A percentile compares a stretch with the other conserved stretches of the same genome.
phyloP scores from a whole-genome alignment of 192 early-diverging fungal species.

The Podochytrium sp. region DNA sequence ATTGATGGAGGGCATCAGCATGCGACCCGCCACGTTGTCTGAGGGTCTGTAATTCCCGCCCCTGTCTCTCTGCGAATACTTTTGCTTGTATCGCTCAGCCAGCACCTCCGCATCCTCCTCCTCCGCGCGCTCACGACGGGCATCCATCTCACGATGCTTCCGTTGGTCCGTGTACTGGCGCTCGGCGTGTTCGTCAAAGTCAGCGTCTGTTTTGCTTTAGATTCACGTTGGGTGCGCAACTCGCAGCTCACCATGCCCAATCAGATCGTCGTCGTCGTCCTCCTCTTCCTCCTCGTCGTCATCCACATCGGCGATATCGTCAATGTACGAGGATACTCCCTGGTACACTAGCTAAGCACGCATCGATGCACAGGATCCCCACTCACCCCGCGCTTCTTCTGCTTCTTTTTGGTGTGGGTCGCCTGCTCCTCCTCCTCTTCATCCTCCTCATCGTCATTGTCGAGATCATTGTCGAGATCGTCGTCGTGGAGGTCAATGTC shows the following conservation, averaged over 20 bases:
- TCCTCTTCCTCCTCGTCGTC: conserved; percentile 79
- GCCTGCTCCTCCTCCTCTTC: conserved; percentile 26
- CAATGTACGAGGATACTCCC: conserved; percentile 57
- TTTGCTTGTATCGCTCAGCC: conserved; percentile 72
- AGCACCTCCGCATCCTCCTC: conserved; percentile 83
- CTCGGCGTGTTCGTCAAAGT: conserved; percentile 74
- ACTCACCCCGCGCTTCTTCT: neutral
- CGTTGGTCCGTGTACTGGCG: conserved; percentile 55
- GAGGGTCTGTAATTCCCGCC: conserved; percentile 17
- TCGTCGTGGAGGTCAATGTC: conserved; percentile 1
- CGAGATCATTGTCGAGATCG: conserved; percentile 24
- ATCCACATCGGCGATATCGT: conserved; percentile 74
- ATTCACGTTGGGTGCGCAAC: neutral
- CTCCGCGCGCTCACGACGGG: conserved; percentile 64
- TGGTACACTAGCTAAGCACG: neutral
- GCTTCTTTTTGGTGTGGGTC: neutral
- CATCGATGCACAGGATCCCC: neutral
- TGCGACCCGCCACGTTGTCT: conserved; percentile 73
- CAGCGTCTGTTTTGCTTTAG: conserved; percentile 55
- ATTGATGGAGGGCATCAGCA: conserved; percentile 82
- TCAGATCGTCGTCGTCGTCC: conserved; percentile 63
- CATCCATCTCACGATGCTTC: conserved; percentile 72
- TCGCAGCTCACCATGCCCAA: neutral
- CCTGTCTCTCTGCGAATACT: conserved; percentile 68
- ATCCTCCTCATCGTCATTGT: conserved; percentile 25